Conservation (phyloP, 805 yeast genomes). For the Isabelozyma rhagii region DNA sequence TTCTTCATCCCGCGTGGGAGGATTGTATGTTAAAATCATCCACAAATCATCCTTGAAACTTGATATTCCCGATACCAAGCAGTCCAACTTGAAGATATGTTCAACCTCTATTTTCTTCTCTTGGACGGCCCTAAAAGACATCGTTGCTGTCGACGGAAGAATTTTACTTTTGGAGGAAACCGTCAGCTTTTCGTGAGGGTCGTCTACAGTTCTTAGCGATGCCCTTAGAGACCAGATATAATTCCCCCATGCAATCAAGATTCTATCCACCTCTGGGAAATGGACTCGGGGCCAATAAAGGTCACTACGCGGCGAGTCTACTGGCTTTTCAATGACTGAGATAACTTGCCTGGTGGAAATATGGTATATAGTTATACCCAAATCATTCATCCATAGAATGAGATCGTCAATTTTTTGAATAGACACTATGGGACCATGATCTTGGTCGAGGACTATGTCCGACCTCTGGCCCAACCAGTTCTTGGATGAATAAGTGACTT, state of each 20-base stretch:
- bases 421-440: slow-evolving; percentile 68
- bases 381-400: slow-evolving; percentile 79
- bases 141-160: slow-evolving; percentile 53
- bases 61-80: slow-evolving; percentile 72
- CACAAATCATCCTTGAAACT: slow-evolving; percentile 71
- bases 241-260: slow-evolving; percentile 80
- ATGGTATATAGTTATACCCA: slow-evolving; percentile 71
- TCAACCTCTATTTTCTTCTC: slow-evolving; percentile 47
- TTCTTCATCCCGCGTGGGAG: slow-evolving; percentile 25
- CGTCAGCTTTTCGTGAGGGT: slow-evolving; percentile 11
- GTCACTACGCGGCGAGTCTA: slow-evolving; percentile 62
- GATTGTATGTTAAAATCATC: slow-evolving; percentile 54
- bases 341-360: slow-evolving; percentile 48
- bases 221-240: slow-evolving; percentile 69
- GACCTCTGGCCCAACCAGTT: slow-evolving; percentile 86
- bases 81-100: slow-evolving; percentile 45
- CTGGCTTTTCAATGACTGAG: slow-evolving; percentile 54
- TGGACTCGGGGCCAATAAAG: slow-evolving; percentile 79
- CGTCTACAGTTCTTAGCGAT: slow-evolving; percentile 17
- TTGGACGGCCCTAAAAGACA: slow-evolving; percentile 45
- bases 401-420: slow-evolving; percentile 62
- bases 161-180: slow-evolving; percentile 30
- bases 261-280: slow-evolving; percentile 59
- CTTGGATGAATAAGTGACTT: slow-evolving; percentile 66
- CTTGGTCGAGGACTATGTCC: slow-evolving; percentile 61